Evolutionary conservation across 768 basidiomycete genomes (phyloP), one percentile per base, ranked within the genome.

Genomic region (Leccinum pellstonianum): DNA sequence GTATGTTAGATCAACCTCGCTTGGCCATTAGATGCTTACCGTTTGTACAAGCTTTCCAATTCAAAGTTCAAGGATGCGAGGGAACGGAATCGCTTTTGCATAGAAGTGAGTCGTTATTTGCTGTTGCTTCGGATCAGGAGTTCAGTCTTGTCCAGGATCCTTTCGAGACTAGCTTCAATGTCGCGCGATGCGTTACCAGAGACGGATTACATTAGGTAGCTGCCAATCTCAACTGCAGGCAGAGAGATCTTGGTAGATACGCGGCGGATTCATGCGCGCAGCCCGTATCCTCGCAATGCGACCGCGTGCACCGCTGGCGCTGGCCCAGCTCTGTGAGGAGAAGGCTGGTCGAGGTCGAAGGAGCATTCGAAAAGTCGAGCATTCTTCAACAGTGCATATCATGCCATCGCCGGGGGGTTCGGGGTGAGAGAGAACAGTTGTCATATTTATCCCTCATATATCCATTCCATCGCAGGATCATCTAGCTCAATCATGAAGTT

Each of bases 231-330:
- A 17, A 37, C 35, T 27, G 48, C 4, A 4, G 14, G 25, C n/a
- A 11, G 38, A 38, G 19, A 23, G 25, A 15, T 15, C 12, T 3
- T 33, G 50, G 7, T 65, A 98, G 95, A 95, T 99, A 69, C 95
- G 96, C 14, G 95, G 96, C 9, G 96, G 98, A 77, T 96, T 99
- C 73, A 96, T 96, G 93, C 88, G 96, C 37, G 96, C 95, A 5
- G 86, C 89, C 25, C 83, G 94, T 57, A 91, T 98, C 58, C 79
- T 99, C 33, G 81, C 86, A 11, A 77, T 81, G 62, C 88, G 89
- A 31, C 93, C 91, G 1, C 86, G 91, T 52, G 92, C 91, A 8
- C 84, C 90, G 35, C 74, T 88, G 19, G 90, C 92, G 5, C 80
- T 98, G 17, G 86, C 27, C 6, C 27, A 27, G 27, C 27, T 27